Evolutionary conservation across 2,329 filamentous ascomycete species (phyloP).

Genomic region (Ophiosphaerella korrae): DNA sequence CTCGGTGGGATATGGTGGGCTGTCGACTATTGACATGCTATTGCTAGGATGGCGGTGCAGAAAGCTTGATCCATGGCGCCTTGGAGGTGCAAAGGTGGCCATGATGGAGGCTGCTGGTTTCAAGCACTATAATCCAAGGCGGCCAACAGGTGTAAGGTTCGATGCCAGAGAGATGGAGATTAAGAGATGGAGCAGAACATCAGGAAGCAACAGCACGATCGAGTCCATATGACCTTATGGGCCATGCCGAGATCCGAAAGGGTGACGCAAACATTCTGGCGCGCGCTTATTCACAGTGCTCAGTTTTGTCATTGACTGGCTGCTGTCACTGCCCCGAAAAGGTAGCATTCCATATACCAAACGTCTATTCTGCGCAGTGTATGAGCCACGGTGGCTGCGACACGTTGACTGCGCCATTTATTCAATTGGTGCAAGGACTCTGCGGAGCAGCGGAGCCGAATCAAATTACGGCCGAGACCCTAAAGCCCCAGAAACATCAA

Average conservation of each 20-base stretch:
- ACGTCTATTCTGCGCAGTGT: not conserved
- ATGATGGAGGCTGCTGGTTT: slow-evolving; percentile 6
- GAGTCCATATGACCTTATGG: not conserved
- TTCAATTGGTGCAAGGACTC: not conserved
- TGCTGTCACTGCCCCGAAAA: not conserved
- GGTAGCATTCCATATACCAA: not conserved
- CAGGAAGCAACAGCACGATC: slow-evolving; percentile 5
- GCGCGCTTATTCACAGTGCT: slow-evolving; percentile 3
- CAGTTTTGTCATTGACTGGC: slow-evolving; percentile 1
- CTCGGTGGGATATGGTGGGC: not conserved
- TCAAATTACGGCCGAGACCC: not conserved
- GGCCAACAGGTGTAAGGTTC: not conserved
- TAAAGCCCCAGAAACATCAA: not conserved
- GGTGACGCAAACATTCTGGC: slow-evolving; percentile 4
- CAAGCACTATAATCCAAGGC: not conserved
- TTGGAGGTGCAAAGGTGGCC: slow-evolving; percentile 11
- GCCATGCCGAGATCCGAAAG: slow-evolving; percentile 2
- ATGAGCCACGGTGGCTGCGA: slow-evolving; percentile 9
- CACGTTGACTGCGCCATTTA: slow-evolving; percentile 11
- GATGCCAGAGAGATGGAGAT: not conserved
- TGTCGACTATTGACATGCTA: slow-evolving; percentile 6
- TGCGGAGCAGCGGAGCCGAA: not conserved
- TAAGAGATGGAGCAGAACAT: not conserved
- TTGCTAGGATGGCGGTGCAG: slow-evolving; percentile 13
- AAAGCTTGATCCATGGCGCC: slow-evolving; percentile 9